Conservation (phyloP, 305 asterid species). For the Solanum chacoense region DNA sequence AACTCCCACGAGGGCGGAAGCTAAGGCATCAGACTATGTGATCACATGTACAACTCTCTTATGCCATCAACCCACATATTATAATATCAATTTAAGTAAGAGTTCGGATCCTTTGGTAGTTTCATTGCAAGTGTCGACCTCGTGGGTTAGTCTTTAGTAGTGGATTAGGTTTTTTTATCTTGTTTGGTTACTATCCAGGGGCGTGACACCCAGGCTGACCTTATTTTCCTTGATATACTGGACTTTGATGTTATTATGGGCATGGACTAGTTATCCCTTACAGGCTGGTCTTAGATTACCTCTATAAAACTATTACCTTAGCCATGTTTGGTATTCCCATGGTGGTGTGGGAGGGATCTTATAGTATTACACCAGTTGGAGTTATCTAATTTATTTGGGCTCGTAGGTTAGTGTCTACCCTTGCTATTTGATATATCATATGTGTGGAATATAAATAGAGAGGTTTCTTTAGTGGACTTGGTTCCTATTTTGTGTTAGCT, state of each 20-base stretch:
- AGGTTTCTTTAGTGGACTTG: too few relatives aligned
- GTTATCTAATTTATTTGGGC: not conserved
- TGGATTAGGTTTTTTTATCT: not conserved
- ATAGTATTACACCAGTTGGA: not conserved
- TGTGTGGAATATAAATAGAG: too few relatives aligned
- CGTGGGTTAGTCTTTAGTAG: not conserved
- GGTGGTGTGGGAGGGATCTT: not conserved
- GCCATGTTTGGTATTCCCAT: not conserved
- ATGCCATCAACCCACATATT: not conserved
- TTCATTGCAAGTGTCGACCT: not conserved
- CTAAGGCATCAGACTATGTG: not conserved
- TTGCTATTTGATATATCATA: too few relatives aligned
- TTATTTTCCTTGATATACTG: not conserved
- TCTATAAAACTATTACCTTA: too few relatives aligned
- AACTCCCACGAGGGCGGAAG: not conserved
- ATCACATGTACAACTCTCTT: not conserved
- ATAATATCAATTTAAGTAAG: not conserved
- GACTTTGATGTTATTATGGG: not conserved
- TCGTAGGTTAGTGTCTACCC: not conserved
- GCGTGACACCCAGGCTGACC: not conserved
- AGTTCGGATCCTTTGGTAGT: not conserved
- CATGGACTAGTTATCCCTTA: not conserved
- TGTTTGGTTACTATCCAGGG: not conserved
- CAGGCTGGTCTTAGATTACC: not conserved
- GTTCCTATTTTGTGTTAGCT: too few relatives aligned